Evolutionary conservation across 768 basidiomycete species (phyloP).

Genomic region (Boletus vinaceobasis): DNA sequence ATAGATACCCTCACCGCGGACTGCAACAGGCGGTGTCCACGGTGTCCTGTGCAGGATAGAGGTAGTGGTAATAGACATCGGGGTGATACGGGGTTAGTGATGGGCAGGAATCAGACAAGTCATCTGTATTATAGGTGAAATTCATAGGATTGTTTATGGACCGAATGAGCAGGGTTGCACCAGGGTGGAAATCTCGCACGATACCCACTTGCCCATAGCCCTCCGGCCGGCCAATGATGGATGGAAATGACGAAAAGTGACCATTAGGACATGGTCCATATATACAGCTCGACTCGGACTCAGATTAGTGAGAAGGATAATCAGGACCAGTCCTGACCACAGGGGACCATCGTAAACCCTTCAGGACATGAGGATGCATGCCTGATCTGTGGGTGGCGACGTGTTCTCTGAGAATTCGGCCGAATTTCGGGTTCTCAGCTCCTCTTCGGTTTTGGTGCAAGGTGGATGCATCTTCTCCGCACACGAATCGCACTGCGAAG

Average conservation of each 20-base stretch:
- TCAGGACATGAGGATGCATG: background rate
- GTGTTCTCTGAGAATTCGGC: background rate
- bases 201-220: background rate
- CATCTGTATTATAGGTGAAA: background rate
- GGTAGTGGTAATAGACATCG: slow-evolving; percentile 22
- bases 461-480: background rate
- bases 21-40: slow-evolving; percentile 70
- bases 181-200: background rate
- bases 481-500: background rate
- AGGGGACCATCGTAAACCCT: background rate
- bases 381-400: background rate
- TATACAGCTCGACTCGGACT: background rate
- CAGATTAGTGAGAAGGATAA: background rate
- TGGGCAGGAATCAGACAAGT: background rate
- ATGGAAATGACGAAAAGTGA: background rate
- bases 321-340: background rate
- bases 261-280: background rate
- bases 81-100: background rate
- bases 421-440: background rate
- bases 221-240: too few relatives aligned
- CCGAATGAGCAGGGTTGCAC: background rate
- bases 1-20: slow-evolving; percentile 64
- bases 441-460: background rate
- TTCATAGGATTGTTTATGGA: background rate
- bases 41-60: slow-evolving; percentile 67